Conservation (phyloP, 2,329 filamentous ascomycete species). For the Penicillium hesseltinei region DNA sequence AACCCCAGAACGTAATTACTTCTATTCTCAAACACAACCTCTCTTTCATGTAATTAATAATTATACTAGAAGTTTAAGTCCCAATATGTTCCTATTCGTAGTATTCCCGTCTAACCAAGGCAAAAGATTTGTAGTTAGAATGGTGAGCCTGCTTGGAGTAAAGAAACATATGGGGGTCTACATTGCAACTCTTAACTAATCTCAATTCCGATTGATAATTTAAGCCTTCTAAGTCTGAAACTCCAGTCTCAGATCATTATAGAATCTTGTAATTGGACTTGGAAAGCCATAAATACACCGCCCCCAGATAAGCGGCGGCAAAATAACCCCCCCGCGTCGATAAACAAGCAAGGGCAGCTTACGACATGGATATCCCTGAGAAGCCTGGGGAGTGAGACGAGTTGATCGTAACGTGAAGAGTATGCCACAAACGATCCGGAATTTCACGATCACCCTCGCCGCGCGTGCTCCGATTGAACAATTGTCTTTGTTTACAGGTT, state of each 20-base stretch:
- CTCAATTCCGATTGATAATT: neutral
- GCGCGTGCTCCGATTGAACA: neutral
- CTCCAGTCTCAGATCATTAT: neutral
- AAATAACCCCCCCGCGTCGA: constrained; percentile 32
- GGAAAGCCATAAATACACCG: constrained; percentile 6
- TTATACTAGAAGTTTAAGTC: neutral
- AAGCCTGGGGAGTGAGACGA: neutral
- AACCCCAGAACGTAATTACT: neutral
- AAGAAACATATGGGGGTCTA: neutral
- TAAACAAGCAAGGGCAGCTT: constrained; percentile 29
- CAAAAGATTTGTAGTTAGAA: neutral
- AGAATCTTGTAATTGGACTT: neutral
- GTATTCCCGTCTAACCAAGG: neutral
- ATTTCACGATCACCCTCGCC: neutral
- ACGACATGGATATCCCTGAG: neutral
- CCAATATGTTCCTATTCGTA: neutral
- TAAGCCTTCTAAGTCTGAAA: neutral
- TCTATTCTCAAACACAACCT: neutral
- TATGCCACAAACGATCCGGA: neutral
- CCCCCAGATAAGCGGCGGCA: constrained; percentile 27
- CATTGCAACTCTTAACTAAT: neutral
- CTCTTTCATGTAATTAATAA: neutral
- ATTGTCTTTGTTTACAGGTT: constrained; percentile 1
- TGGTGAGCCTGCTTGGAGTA: neutral
- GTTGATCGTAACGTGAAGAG: neutral